Conservation (phyloP, 2,329 filamentous ascomycete species). For the Talaromyces sp. region DNA sequence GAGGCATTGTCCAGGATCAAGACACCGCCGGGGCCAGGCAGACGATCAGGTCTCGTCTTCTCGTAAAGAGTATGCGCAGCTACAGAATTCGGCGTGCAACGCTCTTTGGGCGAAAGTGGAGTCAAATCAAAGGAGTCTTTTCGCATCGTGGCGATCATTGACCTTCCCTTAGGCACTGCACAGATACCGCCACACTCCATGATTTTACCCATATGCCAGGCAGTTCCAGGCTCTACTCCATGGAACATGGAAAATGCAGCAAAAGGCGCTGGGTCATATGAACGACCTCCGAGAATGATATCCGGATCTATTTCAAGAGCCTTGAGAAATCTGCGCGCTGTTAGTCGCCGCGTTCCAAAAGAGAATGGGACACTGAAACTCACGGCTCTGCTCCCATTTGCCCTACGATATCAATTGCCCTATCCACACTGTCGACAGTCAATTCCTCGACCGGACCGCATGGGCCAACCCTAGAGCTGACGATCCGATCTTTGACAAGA, state of each 20-base stretch:
- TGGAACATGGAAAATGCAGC: constrained; percentile 37
- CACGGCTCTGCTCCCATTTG: constrained; percentile 49
- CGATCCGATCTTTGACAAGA: constrained; percentile 29
- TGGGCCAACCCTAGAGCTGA: constrained; percentile 35
- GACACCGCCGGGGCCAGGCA: constrained; percentile 50
- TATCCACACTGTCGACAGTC: constrained; percentile 37
- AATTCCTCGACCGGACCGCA: constrained; percentile 43
- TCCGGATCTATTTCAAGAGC: constrained; percentile 42
- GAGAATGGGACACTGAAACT: no score
- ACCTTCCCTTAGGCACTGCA: constrained; percentile 46
- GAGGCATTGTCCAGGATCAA: constrained; percentile 41
- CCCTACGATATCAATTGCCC: constrained; percentile 39
- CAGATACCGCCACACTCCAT: constrained; percentile 34
- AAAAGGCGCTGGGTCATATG: constrained; percentile 43
- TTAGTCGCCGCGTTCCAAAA: no score
- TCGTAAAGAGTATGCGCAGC: constrained; percentile 56
- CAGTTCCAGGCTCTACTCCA: constrained; percentile 33
- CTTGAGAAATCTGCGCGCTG: constrained; percentile 23
- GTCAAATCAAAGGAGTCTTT: constrained; percentile 49
- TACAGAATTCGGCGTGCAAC: constrained; percentile 49
- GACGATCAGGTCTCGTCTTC: constrained; percentile 51
- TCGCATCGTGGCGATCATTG: constrained; percentile 43
- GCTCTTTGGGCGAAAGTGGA: constrained; percentile 38
- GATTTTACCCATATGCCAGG: constrained; percentile 52
- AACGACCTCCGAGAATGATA: constrained; percentile 48